Conservation (phyloP, 2,329 filamentous ascomycete genomes). For the Balansia obtecta region DNA sequence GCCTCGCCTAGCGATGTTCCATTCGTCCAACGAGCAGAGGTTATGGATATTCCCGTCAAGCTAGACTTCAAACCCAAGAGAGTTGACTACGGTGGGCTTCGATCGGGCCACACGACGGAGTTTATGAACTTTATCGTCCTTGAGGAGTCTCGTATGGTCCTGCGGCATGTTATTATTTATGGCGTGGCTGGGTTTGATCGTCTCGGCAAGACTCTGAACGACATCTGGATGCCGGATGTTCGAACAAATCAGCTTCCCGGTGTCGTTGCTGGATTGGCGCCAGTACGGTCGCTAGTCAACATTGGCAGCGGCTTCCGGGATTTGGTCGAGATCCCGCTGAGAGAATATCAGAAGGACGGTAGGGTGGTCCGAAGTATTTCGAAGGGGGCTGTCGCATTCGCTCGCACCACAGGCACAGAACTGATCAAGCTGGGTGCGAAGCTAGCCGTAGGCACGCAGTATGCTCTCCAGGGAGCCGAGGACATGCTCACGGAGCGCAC, state of each 20-base stretch:
- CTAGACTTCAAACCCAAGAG: slow-evolving; percentile 95
- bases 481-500: slow-evolving; percentile 49
- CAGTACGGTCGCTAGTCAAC: slow-evolving; percentile 82
- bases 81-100: slow-evolving; percentile 87
- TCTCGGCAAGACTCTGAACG: slow-evolving; percentile 79
- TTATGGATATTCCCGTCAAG: slow-evolving; percentile 71
- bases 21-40: slow-evolving; percentile 81
- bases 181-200: slow-evolving; percentile 85
- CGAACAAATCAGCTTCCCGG: slow-evolving; percentile 78
- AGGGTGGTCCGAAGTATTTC: slow-evolving; percentile 82
- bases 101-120: slow-evolving; percentile 88
- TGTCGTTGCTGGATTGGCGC: slow-evolving; percentile 78
- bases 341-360: slow-evolving; percentile 89
- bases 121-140: slow-evolving; percentile 98
- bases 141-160: slow-evolving; percentile 73
- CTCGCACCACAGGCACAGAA: slow-evolving; percentile 85
- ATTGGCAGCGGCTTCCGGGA: slow-evolving; percentile 80
- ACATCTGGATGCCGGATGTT: slow-evolving; percentile 94
- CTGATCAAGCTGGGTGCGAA: slow-evolving; percentile 92
- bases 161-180: slow-evolving; percentile 85
- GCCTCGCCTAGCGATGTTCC: slow-evolving; percentile 58
- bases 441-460: slow-evolving; percentile 87
- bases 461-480: slow-evolving; percentile 81
- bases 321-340: slow-evolving; percentile 77
- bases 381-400: slow-evolving; percentile 83